Conservation (phyloP, 208 protist species). For the Novymonas esmeraldas region DNA sequence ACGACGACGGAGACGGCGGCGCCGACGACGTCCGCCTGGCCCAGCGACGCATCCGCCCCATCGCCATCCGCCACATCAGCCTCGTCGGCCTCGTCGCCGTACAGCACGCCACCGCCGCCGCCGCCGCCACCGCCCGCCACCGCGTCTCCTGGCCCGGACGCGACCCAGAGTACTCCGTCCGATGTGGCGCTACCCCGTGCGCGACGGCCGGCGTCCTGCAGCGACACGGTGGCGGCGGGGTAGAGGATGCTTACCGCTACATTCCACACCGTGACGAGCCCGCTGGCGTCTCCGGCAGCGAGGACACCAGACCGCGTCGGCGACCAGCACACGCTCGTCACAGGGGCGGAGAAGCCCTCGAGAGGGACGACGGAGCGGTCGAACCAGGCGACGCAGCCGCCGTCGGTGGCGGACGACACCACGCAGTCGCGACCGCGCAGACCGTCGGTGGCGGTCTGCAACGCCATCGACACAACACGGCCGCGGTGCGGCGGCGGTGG, state of each 20-base stretch:
- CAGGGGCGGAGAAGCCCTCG: constrained; percentile 53
- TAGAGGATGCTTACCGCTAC: constrained; percentile 41
- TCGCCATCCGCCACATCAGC: constrained; percentile 13
- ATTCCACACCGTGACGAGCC: constrained; percentile 64
- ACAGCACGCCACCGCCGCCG: background rate
- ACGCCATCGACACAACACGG: constrained; percentile 44
- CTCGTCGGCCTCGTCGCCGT: constrained; percentile 11
- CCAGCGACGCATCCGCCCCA: constrained; percentile 13
- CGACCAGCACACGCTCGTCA: constrained; percentile 70
- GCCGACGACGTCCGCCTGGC: constrained; percentile 17
- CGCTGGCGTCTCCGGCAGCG: constrained; percentile 62
- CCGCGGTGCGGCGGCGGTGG: constrained; percentile 35
- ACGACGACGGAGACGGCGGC: constrained; percentile 48
- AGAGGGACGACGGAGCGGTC: constrained; percentile 37
- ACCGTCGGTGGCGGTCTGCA: constrained; percentile 47
- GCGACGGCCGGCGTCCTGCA: constrained; percentile 23
- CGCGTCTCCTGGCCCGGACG: background rate
- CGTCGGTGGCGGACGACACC: constrained; percentile 51
- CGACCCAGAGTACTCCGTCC: constrained; percentile 19
- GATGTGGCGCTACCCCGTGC: constrained; percentile 14
- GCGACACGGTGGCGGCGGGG: constrained; percentile 47
- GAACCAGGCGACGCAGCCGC: constrained; percentile 63
- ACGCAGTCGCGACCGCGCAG: constrained; percentile 44
- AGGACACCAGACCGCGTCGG: constrained; percentile 65
- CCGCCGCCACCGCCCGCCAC: background rate